phyloP scores from a whole-genome alignment of 23 red algal genomes.

The Chondrus crispus region DNA sequence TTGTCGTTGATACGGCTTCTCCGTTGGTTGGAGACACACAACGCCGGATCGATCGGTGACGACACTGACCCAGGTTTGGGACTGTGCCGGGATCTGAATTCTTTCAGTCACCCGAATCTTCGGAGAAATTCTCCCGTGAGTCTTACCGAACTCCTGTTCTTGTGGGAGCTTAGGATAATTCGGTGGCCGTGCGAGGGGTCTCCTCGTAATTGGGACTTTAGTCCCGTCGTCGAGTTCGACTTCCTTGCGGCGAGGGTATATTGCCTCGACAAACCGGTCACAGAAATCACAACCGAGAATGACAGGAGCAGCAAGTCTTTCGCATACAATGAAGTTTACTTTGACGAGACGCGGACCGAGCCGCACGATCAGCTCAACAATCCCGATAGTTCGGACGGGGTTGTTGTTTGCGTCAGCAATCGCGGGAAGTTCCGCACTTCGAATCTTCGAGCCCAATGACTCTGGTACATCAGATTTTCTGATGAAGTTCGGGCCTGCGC shows the following conservation, averaged over 20 bases:
- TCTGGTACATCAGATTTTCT: neutral
- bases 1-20: neutral
- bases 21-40: constrained; percentile 2
- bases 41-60: neutral
- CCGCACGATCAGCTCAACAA: neutral
- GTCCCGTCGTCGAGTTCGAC: constrained; percentile 30
- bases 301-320: constrained; percentile 14
- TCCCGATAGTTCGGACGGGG: neutral
- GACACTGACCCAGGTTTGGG: neutral
- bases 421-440: neutral
- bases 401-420: constrained; percentile 33
- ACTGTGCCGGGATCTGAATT: neutral
- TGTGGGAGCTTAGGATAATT: neutral
- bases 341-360: neutral
- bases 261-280: constrained; percentile 20
- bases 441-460: neutral
- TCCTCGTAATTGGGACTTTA: neutral
- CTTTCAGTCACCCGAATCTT: neutral
- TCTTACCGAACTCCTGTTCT: neutral
- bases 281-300: constrained; percentile 39
- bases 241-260: neutral
- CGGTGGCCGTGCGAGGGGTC: neutral
- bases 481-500: constrained; percentile 14
- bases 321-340: constrained; percentile 17
- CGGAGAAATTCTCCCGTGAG: neutral